These are phyloP conservation scores for Podospora didyma DNA, from an alignment of 495 filamentous ascomycete species.

Conservation along the genomic window DNA sequence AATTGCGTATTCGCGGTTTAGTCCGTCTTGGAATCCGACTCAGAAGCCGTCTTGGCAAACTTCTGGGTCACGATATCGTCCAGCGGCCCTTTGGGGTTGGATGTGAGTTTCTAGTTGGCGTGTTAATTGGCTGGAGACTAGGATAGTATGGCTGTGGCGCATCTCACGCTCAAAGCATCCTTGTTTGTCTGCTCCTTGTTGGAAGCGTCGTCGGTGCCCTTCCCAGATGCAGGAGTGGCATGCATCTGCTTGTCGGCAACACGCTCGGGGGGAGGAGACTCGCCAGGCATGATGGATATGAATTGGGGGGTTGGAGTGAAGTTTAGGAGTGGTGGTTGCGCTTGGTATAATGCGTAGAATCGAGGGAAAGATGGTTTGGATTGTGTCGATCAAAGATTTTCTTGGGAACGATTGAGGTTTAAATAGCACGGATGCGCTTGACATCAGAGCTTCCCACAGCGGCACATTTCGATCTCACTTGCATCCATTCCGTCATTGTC, in stretches of 20 bases:
- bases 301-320: not conserved
- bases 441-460: not conserved
- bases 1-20: not conserved
- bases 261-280: constrained; percentile 75
- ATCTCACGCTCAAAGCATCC: constrained; percentile 40
- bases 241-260: constrained; percentile 62
- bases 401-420: not conserved
- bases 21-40: not conserved
- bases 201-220: constrained; percentile 45
- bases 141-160: not conserved
- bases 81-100: constrained; percentile 68
- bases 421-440: not conserved
- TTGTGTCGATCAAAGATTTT: not conserved
- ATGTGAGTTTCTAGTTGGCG: constrained; percentile 40
- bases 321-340: not conserved
- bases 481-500: constrained; percentile 2
- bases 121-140: constrained; percentile 10
- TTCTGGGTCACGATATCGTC: constrained; percentile 68
- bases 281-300: constrained; percentile 39
- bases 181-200: constrained; percentile 49
- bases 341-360: too few relatives aligned
- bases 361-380: too few relatives aligned
- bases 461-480: not conserved
- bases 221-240: constrained; percentile 52
- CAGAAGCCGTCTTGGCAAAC: constrained; percentile 42